A percentile compares a stretch with the other conserved stretches of the same genome.
Evolutionary conservation across 1,139 yeast species (phyloP).

Genomic region (Hanseniaspora gamundiae): DNA sequence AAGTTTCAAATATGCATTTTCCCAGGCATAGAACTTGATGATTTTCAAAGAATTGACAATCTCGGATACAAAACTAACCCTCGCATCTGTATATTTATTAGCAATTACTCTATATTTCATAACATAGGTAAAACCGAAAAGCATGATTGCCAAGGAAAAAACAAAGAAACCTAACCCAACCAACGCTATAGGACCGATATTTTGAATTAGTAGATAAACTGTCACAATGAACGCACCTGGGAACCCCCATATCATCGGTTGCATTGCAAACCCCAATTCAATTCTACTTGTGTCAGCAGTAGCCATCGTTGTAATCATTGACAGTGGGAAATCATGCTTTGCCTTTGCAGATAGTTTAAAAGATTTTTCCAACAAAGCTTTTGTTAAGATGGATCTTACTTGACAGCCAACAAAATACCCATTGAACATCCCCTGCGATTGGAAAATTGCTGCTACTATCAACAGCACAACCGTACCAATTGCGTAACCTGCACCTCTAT

Average conservation of each 20-base stretch:
- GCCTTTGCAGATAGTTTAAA: slow-evolving; percentile 30
- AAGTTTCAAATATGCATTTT: slow-evolving; percentile 37
- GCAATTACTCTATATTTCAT: slow-evolving; percentile 34
- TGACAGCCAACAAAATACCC: slow-evolving; percentile 44
- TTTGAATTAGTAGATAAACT: slow-evolving; percentile 44
- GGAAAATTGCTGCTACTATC: slow-evolving; percentile 30
- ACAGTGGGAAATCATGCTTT: slow-evolving; percentile 31
- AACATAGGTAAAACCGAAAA: slow-evolving; percentile 29
- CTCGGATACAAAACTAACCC: slow-evolving; percentile 53
- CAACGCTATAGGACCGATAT: slow-evolving; percentile 54
- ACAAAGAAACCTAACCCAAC: slow-evolving; percentile 42
- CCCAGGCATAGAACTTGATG: slow-evolving; percentile 71
- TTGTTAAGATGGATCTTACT: slow-evolving; percentile 34
- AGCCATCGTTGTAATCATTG: slow-evolving; percentile 50
- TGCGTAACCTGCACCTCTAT: slow-evolving; percentile 41
- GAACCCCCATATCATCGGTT: slow-evolving; percentile 47
- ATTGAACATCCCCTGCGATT: slow-evolving; percentile 42
- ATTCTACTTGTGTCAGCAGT: slow-evolving; percentile 68
- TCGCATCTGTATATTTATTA: slow-evolving; percentile 39
- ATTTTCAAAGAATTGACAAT: slow-evolving; percentile 52
- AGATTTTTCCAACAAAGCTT: slow-evolving; percentile 31
- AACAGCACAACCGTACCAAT: slow-evolving; percentile 36
- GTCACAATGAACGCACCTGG: slow-evolving; percentile 42
- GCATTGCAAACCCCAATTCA: slow-evolving; percentile 55
- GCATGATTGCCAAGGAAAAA: slow-evolving; percentile 21